Evolutionary conservation across 441 rosid genomes (phyloP).

Genomic region (Macaranga tanarius): DNA sequence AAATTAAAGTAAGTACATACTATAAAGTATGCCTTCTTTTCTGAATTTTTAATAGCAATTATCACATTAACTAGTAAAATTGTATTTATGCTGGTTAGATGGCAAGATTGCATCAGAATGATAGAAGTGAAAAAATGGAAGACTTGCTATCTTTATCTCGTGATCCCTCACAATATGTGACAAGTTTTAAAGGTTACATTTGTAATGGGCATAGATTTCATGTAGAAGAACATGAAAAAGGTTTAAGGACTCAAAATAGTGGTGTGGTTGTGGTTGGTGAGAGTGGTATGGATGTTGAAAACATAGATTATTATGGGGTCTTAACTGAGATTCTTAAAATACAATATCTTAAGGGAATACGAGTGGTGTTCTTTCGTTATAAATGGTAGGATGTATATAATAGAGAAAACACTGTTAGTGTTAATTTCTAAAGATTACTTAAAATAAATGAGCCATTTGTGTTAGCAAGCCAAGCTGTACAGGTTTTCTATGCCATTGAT

Average conservation of each 20-base stretch:
- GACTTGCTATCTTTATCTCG: background rate
- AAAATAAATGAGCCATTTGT: background rate
- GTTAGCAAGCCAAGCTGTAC: too few species aligned
- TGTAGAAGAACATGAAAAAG: background rate
- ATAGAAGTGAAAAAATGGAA: too few species aligned
- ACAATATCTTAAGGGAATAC: background rate
- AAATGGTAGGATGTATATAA: background rate
- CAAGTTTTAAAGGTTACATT: background rate
- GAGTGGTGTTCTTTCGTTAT: constrained; percentile 41
- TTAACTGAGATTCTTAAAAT: background rate
- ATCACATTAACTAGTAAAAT: background rate
- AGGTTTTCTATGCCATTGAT: too few species aligned
- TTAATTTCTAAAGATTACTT: background rate
- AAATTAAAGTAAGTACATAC: too few species aligned
- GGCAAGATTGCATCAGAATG: background rate
- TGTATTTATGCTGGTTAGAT: background rate
- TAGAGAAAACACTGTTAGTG: background rate
- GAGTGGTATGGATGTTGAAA: background rate
- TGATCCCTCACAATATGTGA: background rate
- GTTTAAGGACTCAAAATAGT: background rate
- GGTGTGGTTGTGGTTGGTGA: background rate
- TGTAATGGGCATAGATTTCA: background rate
- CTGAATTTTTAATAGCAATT: too few species aligned
- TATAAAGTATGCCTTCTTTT: too few species aligned
- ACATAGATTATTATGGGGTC: too few species aligned